Evolutionary conservation across 2,329 filamentous ascomycete genomes (phyloP).

Genomic region (Fusarium guadeloupense): DNA sequence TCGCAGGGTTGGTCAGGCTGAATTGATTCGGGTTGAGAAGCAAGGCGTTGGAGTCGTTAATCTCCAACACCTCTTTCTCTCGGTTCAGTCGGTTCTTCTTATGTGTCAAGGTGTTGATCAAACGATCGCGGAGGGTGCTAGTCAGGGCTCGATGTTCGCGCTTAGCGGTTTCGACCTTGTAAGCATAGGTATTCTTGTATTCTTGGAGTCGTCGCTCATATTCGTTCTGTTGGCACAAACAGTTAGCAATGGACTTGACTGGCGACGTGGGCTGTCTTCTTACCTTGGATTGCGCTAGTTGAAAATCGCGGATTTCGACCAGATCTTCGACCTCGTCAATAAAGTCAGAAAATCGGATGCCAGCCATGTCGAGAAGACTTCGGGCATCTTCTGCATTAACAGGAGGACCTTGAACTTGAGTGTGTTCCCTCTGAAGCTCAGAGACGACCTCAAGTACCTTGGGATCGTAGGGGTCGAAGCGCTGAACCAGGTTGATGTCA

Average conservation of each 20-base stretch:
- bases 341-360: conserved; percentile 86
- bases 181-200: conserved; percentile 66
- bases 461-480: conserved; percentile 81
- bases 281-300: conserved; percentile 84
- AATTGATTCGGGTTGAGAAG: conserved; percentile 75
- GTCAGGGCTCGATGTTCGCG: conserved; percentile 69
- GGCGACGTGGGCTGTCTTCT: conserved; percentile 43
- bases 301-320: conserved; percentile 86
- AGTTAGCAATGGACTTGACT: conserved; percentile 24
- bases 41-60: conserved; percentile 71
- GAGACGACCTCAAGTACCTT: conserved; percentile 77
- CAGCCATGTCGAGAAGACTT: conserved; percentile 76
- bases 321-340: conserved; percentile 87
- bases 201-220: conserved; percentile 70
- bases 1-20: conserved; percentile 70
- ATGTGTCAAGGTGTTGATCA: conserved; percentile 71
- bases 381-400: conserved; percentile 56
- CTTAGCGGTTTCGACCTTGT: conserved; percentile 69
- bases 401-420: conserved; percentile 55
- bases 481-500: conserved; percentile 85
- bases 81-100: conserved; percentile 72
- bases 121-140: conserved; percentile 70
- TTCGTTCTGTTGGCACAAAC: conserved; percentile 59
- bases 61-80: conserved; percentile 74
- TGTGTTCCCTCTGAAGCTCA: conserved; percentile 66